Base-by-base conservation (phyloP, 2,329 filamentous ascomycete species). In the Trichoderma pleuroti region DNA sequence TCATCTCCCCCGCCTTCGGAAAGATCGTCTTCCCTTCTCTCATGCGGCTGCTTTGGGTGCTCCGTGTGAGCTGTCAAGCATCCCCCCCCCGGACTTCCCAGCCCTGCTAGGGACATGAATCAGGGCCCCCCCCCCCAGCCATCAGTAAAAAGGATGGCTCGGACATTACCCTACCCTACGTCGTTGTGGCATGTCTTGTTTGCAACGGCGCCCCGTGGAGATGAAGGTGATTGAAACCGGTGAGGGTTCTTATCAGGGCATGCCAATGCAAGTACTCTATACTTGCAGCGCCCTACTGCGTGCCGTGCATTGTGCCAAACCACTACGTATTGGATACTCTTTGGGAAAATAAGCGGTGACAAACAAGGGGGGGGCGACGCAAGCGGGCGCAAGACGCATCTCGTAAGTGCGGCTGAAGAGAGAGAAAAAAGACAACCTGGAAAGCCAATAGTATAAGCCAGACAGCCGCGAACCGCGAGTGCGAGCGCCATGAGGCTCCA, bases 61-160 rank as follows among this genome's bases (percentile, higher is more conserved):
- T 61, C 56, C 36, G 60, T 42, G 66, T 56, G 68, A 70, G 62
- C 69, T 70, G 69, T 67, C 69, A 67, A 32, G 28, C 42, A n/a
- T 21, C 42, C 46, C 56, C 46, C n/a, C 57, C 56, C 56, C 36
- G 34, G 26, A 46, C 68, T 36, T 30, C 32, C 32, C 60, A 70
- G 68, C 68, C 68, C 61, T 70, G 68, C 68, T 52, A 14, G 61
- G 34, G n/a, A 36, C 59, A 56, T 63, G 60, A 70, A 57, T 70
- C 60, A 70, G 60, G n/a, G n/a, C n/a, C n/a, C n/a, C n/a, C n/a
- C n/a, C n/a, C n/a, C n/a, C n/a, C n/a, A n/a, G n/a, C n/a, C 46
- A 34, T 21, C 34, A 54, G 11, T 12, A 30, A 49, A 30, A 49
- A 70, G 60, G 67, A 63, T 70, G 46, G 59, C 32, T 56, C 67